Base-by-base conservation (phyloP, 129 eudicot species). In the Flaveria bidentis region DNA sequence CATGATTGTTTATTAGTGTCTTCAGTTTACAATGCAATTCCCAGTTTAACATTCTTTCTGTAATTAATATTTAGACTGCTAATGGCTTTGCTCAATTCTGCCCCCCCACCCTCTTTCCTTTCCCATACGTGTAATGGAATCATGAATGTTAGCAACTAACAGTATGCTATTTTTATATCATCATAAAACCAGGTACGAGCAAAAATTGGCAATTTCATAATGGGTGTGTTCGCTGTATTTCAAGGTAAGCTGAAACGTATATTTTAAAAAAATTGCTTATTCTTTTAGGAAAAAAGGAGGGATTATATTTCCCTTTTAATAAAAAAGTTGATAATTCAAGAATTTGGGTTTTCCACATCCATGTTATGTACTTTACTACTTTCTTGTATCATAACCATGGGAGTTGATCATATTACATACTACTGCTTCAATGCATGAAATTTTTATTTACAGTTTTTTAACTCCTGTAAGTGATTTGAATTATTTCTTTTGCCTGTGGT, bases 221-320 rank as follows among this genome's bases (percentile, higher is more conserved):
- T 80, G 75, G 89, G 84, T 30, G 93, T 86, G 33, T 86, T 84
- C 74, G 77, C 89, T 39, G 91, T 91, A 62, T 91, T 91, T 82
- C 90, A 82, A 84, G 93, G 97, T 90, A 86, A 50, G 46, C 47
- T 47, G 33, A 9, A 23, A 22, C 6, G 20, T 6, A 45, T 2
- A 15, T 22, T 11, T 18, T 5, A 22, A 1, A 67, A 2, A 41
- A 68, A 45, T 10, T 68, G 0, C 20, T 45, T 44, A 9, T 55
- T 6, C 20, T 55, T 55, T 55, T n/a, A 55, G 10, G 61, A 50
- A 55, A 55, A 17, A 55, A 5, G 6, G n/a, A 51, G 22, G 57
- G 22, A 51, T 51, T 51, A 0, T 51, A n/a, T 51, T 51, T n/a
- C 6, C 6, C 57, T 51, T 1, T 5, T 51, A 10, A 46, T 11